Percentiles rank a stretch among this genome's conserved stretches.
Conservation (phyloP, 192 early-diverging fungal species). For the Rhizoclosmatium sp. region DNA sequence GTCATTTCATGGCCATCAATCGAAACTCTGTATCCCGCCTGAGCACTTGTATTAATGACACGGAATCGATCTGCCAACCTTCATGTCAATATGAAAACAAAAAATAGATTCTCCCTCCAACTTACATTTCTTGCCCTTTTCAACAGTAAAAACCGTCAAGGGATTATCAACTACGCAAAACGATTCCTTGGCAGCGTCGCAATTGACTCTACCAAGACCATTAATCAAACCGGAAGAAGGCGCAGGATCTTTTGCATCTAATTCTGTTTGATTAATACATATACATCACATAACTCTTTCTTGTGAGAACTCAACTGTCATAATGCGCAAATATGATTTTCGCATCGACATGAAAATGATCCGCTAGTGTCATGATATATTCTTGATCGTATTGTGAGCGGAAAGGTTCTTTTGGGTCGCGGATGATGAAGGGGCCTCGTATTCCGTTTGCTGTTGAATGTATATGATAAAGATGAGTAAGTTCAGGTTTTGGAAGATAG, state of each 20-base stretch:
- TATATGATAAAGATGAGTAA: background rate
- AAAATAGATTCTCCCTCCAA: background rate
- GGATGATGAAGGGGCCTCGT: background rate
- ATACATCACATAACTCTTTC: background rate
- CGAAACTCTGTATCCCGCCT: background rate
- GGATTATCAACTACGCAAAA: constrained; percentile 8
- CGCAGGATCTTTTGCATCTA: constrained; percentile 59
- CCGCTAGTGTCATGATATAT: constrained; percentile 54
- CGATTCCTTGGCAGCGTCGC: background rate
- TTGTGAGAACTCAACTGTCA: background rate
- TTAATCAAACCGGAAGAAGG: constrained; percentile 74
- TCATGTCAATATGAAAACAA: background rate
- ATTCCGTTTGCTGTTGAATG: background rate
- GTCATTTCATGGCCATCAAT: background rate
- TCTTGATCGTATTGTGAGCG: background rate
- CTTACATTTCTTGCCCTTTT: background rate
- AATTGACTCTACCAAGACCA: constrained; percentile 2
- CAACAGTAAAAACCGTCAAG: background rate
- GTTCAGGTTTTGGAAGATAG: background rate
- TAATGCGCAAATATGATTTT: background rate
- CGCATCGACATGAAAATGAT: constrained; percentile 62
- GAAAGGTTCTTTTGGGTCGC: background rate
- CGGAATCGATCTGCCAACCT: background rate
- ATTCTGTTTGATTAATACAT: background rate
- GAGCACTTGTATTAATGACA: background rate